Evolutionary conservation across 371 early-diverging fungal genomes (phyloP), one percentile per base, ranked within the genome.

Genomic region (Zychaea mexicana): DNA sequence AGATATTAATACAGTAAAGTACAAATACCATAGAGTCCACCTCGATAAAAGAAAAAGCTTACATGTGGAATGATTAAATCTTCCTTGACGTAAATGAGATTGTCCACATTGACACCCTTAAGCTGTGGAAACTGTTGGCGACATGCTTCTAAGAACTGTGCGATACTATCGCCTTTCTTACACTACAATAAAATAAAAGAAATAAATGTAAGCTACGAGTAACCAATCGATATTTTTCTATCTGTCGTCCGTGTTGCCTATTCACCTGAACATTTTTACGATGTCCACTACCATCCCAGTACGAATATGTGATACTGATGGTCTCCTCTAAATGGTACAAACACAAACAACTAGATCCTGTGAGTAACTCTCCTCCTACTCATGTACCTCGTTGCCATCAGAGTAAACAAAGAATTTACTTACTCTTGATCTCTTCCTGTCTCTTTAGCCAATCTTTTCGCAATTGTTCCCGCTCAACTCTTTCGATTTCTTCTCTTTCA

Each of bases 251-350:
- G 21, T 31, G 7, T 24, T 56, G 36, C 4, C 31, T 3, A 42
- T 27, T 70, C 81, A 90, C 92, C 70, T 88, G 85, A 10, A 93
- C 92, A 42, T 76, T 77, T 56, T 90, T 90, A 52, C 97, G 94
- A 68, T 97, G 97, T 1, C 98, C 98, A 24, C 91, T 85, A 6
- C 98, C 98, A 76, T 97, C 97, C 98, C 98, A 97, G 69, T 92
- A 97, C 59, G 91, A 91, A 69, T 95, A 97, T 19, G 96, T 94
- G 61, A 97, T 90, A 17, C 72, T 68, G 42, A 97, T 93, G 12
- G 79, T 73, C 72, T 97, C 94, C 52, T 88, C 88, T 90, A 69
- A 31, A 54, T 38, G 10, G 42, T 5, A 38, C 39, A 19, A 65
- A 24, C 22, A 58, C 49, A 68, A 52, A 22, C 3, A 56, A 53